A percentile compares a stretch with the other conserved stretches of the same genome.
Conservation (phyloP, 2,329 filamentous ascomycete genomes). For the Botrytis pseudocinerea region DNA sequence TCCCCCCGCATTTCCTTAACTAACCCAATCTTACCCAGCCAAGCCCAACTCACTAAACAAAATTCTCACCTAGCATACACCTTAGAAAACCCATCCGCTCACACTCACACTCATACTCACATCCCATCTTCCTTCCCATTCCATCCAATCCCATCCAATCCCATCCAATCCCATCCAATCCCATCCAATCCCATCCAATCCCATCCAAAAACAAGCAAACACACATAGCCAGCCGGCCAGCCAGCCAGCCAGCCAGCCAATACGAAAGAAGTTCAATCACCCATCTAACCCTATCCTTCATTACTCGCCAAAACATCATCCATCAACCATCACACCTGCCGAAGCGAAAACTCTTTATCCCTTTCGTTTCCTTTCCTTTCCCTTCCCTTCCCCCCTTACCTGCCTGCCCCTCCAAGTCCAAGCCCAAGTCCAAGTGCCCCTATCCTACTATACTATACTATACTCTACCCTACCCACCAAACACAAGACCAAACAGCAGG, state of each 20-base stretch:
- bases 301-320: background rate
- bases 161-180: too few species aligned
- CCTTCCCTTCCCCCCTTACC: background rate
- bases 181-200: too few species aligned
- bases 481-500: background rate
- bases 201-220: too few species aligned
- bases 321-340: too few species aligned
- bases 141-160: too few species aligned
- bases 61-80: too few species aligned
- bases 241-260: background rate
- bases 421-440: background rate
- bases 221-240: rapidly evolving
- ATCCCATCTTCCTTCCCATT: too few species aligned
- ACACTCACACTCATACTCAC: background rate
- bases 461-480: background rate
- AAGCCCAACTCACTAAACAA: too few species aligned
- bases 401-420: background rate
- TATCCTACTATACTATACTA: background rate
- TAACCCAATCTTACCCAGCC: too few species aligned
- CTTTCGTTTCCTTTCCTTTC: background rate
- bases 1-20: too few species aligned
- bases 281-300: background rate
- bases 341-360: background rate
- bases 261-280: background rate
- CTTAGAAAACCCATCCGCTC: too few species aligned